Conservation (phyloP, 2,329 filamentous ascomycete genomes). For the Penicillium oxalicum region DNA sequence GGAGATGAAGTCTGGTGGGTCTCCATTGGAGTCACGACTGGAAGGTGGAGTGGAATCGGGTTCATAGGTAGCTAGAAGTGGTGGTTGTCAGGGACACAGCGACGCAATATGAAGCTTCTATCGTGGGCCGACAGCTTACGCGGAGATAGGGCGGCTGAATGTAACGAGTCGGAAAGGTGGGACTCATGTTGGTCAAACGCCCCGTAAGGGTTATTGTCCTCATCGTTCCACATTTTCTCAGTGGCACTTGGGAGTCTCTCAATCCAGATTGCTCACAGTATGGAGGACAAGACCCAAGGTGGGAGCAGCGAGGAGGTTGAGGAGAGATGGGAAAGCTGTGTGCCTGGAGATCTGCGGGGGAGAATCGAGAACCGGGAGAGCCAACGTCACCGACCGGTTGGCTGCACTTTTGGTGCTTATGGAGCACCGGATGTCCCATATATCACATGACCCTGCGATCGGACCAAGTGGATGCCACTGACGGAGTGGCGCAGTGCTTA, state of each 20-base stretch:
- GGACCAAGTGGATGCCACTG: background rate
- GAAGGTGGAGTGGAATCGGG: constrained; percentile 60
- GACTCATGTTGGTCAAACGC: constrained; percentile 86
- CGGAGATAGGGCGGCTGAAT: constrained; percentile 46
- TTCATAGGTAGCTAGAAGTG: constrained; percentile 49
- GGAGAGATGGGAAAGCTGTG: constrained; percentile 10
- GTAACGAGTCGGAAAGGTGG: constrained; percentile 62
- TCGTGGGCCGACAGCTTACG: constrained; percentile 43
- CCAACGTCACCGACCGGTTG: constrained; percentile 14
- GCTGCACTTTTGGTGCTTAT: constrained; percentile 2
- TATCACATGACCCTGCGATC: too few species aligned
- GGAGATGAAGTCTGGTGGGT: constrained; percentile 53
- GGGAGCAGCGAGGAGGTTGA: too few species aligned
- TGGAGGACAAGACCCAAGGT: background rate
- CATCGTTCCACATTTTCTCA: constrained; percentile 89
- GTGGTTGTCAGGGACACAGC: constrained; percentile 8
- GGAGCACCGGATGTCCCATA: background rate
- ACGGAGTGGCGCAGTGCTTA: background rate
- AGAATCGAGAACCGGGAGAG: background rate
- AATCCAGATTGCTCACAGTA: background rate
- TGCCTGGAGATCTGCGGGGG: constrained; percentile 22
- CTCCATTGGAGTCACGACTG: constrained; percentile 63
- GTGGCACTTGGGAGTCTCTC: background rate
- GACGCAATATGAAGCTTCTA: background rate
- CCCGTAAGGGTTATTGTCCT: constrained; percentile 97